A percentile compares a stretch with the other conserved stretches of the same genome.
These are phyloP conservation scores for Centella asiatica DNA, from an alignment of 129 eudicot genomes.

Conservation along the genomic window DNA sequence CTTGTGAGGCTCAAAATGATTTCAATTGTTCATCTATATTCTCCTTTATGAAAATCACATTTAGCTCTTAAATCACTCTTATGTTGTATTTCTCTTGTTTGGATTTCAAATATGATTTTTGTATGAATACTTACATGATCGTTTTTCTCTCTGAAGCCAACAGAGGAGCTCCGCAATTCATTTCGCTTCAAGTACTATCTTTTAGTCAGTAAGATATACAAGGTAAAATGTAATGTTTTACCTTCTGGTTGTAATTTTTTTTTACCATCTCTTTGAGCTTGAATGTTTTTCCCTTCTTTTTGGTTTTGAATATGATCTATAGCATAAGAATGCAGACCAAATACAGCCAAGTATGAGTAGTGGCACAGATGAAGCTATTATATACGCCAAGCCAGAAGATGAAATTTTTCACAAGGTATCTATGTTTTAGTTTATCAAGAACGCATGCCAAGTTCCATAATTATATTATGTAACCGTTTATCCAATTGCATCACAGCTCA, in stretches of 20 bases:
- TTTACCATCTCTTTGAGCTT: neutral
- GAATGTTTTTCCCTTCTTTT: neutral
- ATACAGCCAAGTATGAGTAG: slow-evolving; percentile 25
- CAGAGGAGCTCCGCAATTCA: slow-evolving; percentile 56
- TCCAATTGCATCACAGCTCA: slow-evolving; percentile 38
- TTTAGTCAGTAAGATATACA: slow-evolving; percentile 58
- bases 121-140: neutral
- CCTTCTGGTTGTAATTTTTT: neutral
- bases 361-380: slow-evolving; percentile 50
- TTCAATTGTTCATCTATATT: neutral
- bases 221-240: slow-evolving; percentile 30
- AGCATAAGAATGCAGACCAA: slow-evolving; percentile 46
- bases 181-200: slow-evolving; percentile 63
- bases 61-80: too few species aligned
- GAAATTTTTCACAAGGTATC: slow-evolving; percentile 70
- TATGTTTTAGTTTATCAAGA: neutral
- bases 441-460: neutral
- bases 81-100: neutral
- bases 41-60: neutral
- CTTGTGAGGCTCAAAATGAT: neutral
- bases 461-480: slow-evolving; percentile 8
- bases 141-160: slow-evolving; percentile 43
- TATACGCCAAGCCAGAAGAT: slow-evolving; percentile 69
- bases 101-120: neutral
- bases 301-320: slow-evolving; percentile 6